Evolutionary conservation across 306 rosid genomes (phyloP), one percentile per base, ranked within the genome.

Genomic region (Luffa acutangula): DNA sequence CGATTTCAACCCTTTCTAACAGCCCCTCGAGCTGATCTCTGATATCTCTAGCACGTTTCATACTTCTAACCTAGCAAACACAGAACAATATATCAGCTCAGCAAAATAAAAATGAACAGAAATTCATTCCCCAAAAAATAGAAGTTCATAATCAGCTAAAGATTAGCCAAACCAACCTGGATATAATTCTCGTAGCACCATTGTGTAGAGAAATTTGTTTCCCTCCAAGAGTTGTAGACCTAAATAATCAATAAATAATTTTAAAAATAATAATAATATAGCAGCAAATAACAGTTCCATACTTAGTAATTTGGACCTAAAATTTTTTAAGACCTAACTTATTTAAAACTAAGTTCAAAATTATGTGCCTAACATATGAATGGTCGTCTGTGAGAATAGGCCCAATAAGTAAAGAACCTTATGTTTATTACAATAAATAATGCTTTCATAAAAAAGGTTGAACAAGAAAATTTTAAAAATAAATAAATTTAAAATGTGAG

Each of bases 181-280:
- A 95, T 91, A 77, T 91, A 93, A 79, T 91, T 95, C 77, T 95
- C 99, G 45, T 85, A 95, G 81, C 99, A 93, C 99, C 99, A 95
- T 45, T 95, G 99, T 7, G 97, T 90, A 65, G 99, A 95, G 87
- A 79, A 95, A 84, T 95, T 93, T 69, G 97, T 93, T 87, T 95
- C 99, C 84, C 88, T 95, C 99, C 99, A 95, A n/a, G 97, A 91
- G 84, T 71, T 87, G 83, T 88, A 95, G 20, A 95, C 99, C 98
- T 94, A 81, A 64, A 84, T 42, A 67, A 79, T 60, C 21, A 7
- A 45, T n/a, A 12, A 62, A 78, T 12, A 57, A 21, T 25, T 25
- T 25, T 25, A 39, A 10, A 39, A 73, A 51, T 46, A 9, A 74
- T 13, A 51, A 20, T 9, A 10, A 52, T 25, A 25, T 25, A 53